These are phyloP conservation scores for Talaromyces atroroseus DNA, from an alignment of 2,329 filamentous ascomycete genomes.

Conservation along the genomic window DNA sequence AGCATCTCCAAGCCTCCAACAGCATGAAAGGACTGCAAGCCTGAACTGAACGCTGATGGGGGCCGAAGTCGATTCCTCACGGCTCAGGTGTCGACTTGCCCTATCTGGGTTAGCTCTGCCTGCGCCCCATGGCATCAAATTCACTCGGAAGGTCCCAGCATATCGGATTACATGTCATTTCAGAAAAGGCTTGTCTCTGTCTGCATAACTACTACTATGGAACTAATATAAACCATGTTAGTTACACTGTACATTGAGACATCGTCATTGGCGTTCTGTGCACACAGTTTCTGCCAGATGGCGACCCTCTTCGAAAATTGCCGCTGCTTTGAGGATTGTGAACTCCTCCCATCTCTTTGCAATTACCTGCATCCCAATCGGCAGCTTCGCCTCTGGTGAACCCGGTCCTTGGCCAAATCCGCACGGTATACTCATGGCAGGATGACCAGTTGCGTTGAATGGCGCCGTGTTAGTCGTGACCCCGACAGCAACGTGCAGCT, in stretches of 20 bases:
- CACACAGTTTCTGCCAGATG: neutral
- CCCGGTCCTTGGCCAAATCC: slow-evolving; percentile 18
- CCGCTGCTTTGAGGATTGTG: slow-evolving; percentile 24
- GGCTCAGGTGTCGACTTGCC: neutral
- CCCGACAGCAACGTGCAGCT: slow-evolving; percentile 42
- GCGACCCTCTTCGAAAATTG: slow-evolving; percentile 21
- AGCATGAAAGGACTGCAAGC: neutral
- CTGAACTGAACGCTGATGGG: too few relatives aligned
- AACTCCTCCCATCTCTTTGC: slow-evolving; percentile 32
- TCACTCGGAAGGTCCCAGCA: too few relatives aligned
- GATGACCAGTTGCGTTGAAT: slow-evolving; percentile 50
- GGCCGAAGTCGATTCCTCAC: neutral
- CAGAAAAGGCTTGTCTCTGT: too few relatives aligned
- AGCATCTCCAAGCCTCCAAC: too few relatives aligned
- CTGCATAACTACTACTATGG: too few relatives aligned
- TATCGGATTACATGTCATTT: too few relatives aligned
- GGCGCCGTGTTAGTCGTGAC: slow-evolving; percentile 42
- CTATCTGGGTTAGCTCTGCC: neutral
- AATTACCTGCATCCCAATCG: slow-evolving; percentile 53
- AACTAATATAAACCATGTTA: too few relatives aligned
- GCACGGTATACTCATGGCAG: slow-evolving; percentile 45
- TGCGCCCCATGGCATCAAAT: too few relatives aligned
- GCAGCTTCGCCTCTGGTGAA: slow-evolving; percentile 29
- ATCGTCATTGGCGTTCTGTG: too few relatives aligned
- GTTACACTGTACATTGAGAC: too few relatives aligned